phyloP scores from a whole-genome alignment of 805 yeast genomes.

The Novakomyces olei region DNA sequence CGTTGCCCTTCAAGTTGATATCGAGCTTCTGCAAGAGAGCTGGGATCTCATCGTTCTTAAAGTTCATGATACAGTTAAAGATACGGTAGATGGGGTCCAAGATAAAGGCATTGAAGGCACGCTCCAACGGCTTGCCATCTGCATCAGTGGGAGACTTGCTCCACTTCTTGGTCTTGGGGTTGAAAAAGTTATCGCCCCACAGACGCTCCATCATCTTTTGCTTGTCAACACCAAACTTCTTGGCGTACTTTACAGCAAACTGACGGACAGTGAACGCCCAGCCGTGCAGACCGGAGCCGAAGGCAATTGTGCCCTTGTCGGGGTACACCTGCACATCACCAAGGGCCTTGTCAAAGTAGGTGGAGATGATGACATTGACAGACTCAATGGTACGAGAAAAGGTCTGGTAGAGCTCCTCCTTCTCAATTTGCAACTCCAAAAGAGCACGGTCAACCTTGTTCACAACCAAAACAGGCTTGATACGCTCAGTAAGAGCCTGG shows the following conservation, averaged over 20 bases:
- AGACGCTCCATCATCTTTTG: slow-evolving; percentile 95
- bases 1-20: slow-evolving; percentile 81
- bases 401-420: slow-evolving; percentile 97
- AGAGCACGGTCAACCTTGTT: slow-evolving; percentile 99
- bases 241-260: slow-evolving; percentile 92
- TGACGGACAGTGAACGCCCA: slow-evolving; percentile 99
- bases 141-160: slow-evolving; percentile 76
- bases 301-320: slow-evolving; percentile 96
- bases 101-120: slow-evolving; percentile 99
- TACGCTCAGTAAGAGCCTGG: slow-evolving; percentile 98
- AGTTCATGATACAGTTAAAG: slow-evolving; percentile 94
- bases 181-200: slow-evolving; percentile 99
- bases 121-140: slow-evolving; percentile 83
- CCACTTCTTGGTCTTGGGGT: slow-evolving; percentile 99
- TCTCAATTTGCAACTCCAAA: slow-evolving; percentile 93
- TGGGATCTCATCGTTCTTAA: slow-evolving; percentile 94
- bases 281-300: slow-evolving; percentile 99
- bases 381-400: slow-evolving; percentile 98
- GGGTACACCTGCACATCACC: slow-evolving; percentile 99
- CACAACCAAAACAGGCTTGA: slow-evolving; percentile 93
- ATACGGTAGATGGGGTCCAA: slow-evolving; percentile 98
- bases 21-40: slow-evolving; percentile 81
- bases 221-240: slow-evolving; percentile 99
- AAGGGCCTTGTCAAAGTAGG: slow-evolving; percentile 69
- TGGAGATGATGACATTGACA: slow-evolving; percentile 92